These are phyloP conservation scores for Thinopyrum elongatum DNA, from an alignment of 176 grass and related monocot genomes.

Conservation along the genomic window DNA sequence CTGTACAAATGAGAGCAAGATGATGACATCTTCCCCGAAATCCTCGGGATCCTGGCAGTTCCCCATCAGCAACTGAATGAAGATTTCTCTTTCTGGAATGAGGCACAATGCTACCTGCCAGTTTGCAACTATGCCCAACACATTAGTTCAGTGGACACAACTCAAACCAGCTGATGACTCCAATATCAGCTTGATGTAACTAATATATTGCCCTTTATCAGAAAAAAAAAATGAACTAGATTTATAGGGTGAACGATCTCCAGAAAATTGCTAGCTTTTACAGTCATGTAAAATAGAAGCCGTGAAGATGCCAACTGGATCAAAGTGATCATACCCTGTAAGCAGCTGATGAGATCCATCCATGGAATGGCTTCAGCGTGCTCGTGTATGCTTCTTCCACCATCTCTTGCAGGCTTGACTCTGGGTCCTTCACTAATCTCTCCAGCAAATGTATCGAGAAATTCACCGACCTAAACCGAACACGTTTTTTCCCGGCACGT, in stretches of 20 bases:
- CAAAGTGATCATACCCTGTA: slow-evolving; percentile 53
- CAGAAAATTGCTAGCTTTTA: not conserved
- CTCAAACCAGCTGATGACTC: not conserved
- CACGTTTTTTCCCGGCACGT: not conserved
- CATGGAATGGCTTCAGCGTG: slow-evolving; percentile 80
- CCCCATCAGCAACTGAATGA: slow-evolving; percentile 61
- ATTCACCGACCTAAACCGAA: slow-evolving; percentile 46
- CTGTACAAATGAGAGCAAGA: slow-evolving; percentile 40
- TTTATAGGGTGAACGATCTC: not conserved
- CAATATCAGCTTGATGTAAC: not conserved
- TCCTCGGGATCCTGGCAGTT: slow-evolving; percentile 44
- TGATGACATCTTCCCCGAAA: slow-evolving; percentile 57
- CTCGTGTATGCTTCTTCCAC: slow-evolving; percentile 63
- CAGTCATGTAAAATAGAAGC: not conserved
- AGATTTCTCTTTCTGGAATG: slow-evolving; percentile 57
- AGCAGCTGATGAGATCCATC: slow-evolving; percentile 84
- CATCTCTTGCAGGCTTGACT: slow-evolving; percentile 41
- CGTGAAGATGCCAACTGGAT: not conserved
- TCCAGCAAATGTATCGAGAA: slow-evolving; percentile 59
- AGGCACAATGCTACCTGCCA: slow-evolving; percentile 66
- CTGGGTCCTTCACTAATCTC: slow-evolving; percentile 38
- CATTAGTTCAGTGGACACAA: slow-evolving; percentile 26
- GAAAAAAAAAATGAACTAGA: not conserved
- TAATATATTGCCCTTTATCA: no score
- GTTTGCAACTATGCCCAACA: slow-evolving; percentile 40